A percentile compares a stretch with the other conserved stretches of the same genome.
These are phyloP conservation scores for Boletus rubroflammeus DNA, from an alignment of 768 basidiomycete species.

Conservation along the genomic window DNA sequence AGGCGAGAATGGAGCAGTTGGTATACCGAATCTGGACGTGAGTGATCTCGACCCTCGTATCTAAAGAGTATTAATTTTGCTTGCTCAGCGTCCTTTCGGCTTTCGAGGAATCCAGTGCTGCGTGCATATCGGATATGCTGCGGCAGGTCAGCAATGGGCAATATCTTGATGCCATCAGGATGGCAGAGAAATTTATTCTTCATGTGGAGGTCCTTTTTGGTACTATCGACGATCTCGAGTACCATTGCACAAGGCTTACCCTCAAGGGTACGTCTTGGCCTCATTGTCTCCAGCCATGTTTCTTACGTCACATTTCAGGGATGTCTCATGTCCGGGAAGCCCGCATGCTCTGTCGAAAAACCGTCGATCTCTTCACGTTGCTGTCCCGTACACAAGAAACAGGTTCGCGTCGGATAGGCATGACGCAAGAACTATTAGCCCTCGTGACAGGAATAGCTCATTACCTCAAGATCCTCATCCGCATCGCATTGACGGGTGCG, in stretches of 20 bases:
- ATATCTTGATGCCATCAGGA: constrained; percentile 93
- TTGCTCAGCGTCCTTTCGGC: constrained; percentile 79
- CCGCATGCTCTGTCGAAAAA: constrained; percentile 97
- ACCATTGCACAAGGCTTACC: constrained; percentile 71
- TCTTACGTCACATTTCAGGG: constrained; percentile 45
- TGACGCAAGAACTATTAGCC: constrained; percentile 95
- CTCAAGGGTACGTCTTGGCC: constrained; percentile 68
- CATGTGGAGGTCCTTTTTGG: constrained; percentile 98
- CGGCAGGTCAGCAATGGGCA: constrained; percentile 95
- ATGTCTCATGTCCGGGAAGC: constrained; percentile 99
- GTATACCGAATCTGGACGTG: constrained; percentile 99
- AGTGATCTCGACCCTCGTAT: constrained; percentile 29
- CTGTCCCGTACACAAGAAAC: constrained; percentile 95
- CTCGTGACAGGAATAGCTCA: constrained; percentile 98
- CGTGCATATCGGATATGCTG: constrained; percentile 98
- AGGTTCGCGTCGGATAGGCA: constrained; percentile 84
- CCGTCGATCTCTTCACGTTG: constrained; percentile 95
- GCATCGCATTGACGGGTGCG: constrained; percentile 94
- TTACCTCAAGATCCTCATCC: constrained; percentile 98
- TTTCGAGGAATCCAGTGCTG: constrained; percentile 98
- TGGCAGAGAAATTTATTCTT: constrained; percentile 98
- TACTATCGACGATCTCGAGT: constrained; percentile 94
- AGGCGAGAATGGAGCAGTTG: constrained; percentile 92
- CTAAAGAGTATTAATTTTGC: constrained; percentile 6
- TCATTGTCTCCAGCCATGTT: neutral